A percentile compares a stretch with the other conserved stretches of the same genome.
Conservation (phyloP, 345 rosid genomes). For the Salix purpurea region DNA sequence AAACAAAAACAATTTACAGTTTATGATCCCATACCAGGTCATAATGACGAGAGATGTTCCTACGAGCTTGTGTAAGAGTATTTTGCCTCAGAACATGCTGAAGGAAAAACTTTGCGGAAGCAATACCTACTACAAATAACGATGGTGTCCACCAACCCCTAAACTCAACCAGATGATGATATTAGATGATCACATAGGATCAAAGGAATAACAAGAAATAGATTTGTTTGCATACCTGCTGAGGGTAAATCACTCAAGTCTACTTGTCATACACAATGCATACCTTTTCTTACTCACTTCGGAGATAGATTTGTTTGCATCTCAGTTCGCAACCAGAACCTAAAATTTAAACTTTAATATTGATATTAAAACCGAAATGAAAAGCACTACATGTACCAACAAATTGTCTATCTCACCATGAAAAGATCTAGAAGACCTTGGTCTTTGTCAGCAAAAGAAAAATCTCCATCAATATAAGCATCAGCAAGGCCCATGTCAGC, state of each 20-base stretch:
- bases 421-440: slow-evolving; percentile 63
- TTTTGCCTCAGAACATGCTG: slow-evolving; percentile 72
- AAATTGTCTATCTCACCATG: slow-evolving; percentile 37
- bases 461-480: slow-evolving; percentile 71
- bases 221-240: too few relatives aligned
- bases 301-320: slow-evolving; percentile 32
- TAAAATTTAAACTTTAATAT: slow-evolving; percentile 14
- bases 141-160: slow-evolving; percentile 99
- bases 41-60: slow-evolving; percentile 85
- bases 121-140: slow-evolving; percentile 62
- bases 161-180: too few relatives aligned
- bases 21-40: slow-evolving; percentile 54
- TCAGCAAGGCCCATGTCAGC: slow-evolving; percentile 88
- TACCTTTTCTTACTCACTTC: slow-evolving; percentile 60
- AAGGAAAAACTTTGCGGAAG: slow-evolving; percentile 72
- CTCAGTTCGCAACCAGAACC: slow-evolving; percentile 66
- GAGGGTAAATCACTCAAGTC: too few relatives aligned
- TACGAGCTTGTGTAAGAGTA: slow-evolving; percentile 83
- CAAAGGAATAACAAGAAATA: too few relatives aligned
- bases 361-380: background rate
- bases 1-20: too few relatives aligned
- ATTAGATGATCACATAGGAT: too few relatives aligned
- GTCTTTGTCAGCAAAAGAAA: slow-evolving; percentile 58
- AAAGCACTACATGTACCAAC: too few relatives aligned
- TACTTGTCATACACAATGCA: too few relatives aligned